phyloP scores from a whole-genome alignment of 2,329 filamentous ascomycete genomes.

The Colletotrichum eleusines region DNA sequence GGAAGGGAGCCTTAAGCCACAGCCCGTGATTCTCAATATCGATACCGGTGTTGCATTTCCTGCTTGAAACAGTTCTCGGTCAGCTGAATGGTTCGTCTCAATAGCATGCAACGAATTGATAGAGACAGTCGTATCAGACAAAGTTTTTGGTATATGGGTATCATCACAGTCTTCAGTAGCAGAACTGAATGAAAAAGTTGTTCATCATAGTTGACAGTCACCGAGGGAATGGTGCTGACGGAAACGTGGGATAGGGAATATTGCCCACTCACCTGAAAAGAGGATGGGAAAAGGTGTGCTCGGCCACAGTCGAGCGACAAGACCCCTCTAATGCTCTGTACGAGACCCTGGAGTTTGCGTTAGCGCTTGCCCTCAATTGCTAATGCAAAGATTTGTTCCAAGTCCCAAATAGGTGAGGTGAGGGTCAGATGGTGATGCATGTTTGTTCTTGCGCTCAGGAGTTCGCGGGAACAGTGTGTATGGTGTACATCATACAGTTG shows the following conservation, averaged over 20 bases:
- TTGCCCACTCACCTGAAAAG: neutral
- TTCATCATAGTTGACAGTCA: slow-evolving; percentile 70
- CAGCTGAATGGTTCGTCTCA: slow-evolving; percentile 1
- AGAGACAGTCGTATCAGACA: slow-evolving; percentile 61
- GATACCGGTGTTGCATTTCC: neutral
- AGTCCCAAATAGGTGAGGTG: neutral
- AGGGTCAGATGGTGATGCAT: slow-evolving; percentile 82
- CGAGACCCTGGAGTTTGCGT: neutral
- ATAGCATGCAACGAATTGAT: neutral
- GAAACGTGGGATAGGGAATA: neutral
- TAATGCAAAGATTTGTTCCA: neutral
- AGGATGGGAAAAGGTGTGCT: neutral
- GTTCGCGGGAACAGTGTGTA: slow-evolving; percentile 71
- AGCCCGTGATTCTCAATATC: neutral
- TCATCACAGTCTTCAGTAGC: slow-evolving; percentile 80
- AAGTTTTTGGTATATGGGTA: slow-evolving; percentile 73
- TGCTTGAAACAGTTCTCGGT: neutral
- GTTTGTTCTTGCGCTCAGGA: slow-evolving; percentile 73
- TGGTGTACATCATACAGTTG: slow-evolving; percentile 62
- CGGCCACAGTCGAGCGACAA: neutral
- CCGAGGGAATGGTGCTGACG: neutral
- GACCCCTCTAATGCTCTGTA: neutral
- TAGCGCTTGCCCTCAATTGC: neutral
- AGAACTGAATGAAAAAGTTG: slow-evolving; percentile 76
- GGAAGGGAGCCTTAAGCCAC: too few relatives aligned